A percentile compares a stretch with the other conserved stretches of the same genome.
Conservation (phyloP, 2,329 filamentous ascomycete species). For the Corinectria fuckeliana region DNA sequence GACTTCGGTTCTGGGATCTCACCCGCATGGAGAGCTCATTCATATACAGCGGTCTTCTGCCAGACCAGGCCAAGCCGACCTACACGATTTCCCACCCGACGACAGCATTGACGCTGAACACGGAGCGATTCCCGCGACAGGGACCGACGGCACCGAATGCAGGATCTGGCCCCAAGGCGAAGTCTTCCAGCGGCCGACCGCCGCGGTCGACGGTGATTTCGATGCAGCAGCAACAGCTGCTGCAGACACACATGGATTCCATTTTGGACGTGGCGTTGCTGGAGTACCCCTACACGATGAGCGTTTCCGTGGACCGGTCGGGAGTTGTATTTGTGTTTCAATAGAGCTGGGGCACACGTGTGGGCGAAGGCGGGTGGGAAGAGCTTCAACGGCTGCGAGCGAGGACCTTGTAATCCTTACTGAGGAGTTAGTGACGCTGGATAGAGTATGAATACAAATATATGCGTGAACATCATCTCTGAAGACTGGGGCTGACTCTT, state of each 20-base stretch:
- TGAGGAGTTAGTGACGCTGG: conserved; percentile 7
- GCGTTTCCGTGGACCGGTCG: conserved; percentile 85
- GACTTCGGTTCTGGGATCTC: conserved; percentile 93
- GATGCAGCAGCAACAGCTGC: conserved; percentile 82
- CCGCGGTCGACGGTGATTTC: conserved; percentile 85
- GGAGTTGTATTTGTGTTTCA: conserved; percentile 87
- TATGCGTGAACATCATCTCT: background rate
- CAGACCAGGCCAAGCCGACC: conserved; percentile 74
- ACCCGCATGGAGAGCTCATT: conserved; percentile 77
- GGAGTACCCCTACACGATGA: conserved; percentile 91
- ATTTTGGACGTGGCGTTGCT: conserved; percentile 88
- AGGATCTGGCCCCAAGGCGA: conserved; percentile 40
- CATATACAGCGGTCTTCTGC: conserved; percentile 79
- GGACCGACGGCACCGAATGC: conserved; percentile 41
- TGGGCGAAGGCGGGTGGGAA: conserved; percentile 4
- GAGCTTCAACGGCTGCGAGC: conserved; percentile 14
- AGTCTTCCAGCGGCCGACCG: conserved; percentile 50
- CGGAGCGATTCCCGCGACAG: conserved; percentile 62
- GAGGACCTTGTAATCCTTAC: conserved; percentile 18
- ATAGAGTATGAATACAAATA: conserved; percentile 15
- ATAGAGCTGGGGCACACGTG: conserved; percentile 38
- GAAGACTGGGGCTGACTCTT: too few relatives aligned
- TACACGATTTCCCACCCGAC: conserved; percentile 72
- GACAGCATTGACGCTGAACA: conserved; percentile 68
- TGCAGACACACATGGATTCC: conserved; percentile 86